Evolutionary conservation across 371 early-diverging fungal species (phyloP).

Genomic region (Syncephalastrum contaminatum): DNA sequence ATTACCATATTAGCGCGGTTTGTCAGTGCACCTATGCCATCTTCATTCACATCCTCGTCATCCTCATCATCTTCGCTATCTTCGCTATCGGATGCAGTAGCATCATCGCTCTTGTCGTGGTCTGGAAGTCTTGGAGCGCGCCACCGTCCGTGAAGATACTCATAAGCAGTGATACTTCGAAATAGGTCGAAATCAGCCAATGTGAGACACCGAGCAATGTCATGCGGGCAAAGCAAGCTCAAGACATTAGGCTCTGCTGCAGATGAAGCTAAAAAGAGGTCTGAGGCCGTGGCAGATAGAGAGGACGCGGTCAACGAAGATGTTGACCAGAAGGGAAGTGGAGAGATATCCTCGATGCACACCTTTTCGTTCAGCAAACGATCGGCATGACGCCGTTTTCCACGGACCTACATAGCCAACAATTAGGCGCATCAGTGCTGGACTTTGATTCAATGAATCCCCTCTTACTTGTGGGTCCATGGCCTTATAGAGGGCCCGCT

Average conservation of each 20-base stretch:
- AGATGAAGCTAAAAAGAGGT: not conserved
- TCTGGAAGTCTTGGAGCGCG: not conserved
- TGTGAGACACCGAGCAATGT: constrained; percentile 43
- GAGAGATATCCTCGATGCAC: not conserved
- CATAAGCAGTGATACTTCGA: constrained; percentile 27
- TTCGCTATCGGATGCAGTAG: not conserved
- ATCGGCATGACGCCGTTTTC: not conserved
- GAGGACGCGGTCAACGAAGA: constrained; percentile 2
- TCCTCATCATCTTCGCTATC: not conserved
- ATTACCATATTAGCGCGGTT: constrained; percentile 25
- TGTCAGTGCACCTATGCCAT: constrained; percentile 17
- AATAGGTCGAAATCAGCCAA: constrained; percentile 42
- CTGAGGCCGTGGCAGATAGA: not conserved
- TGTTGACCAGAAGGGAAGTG: constrained; percentile 1
- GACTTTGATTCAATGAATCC: not conserved
- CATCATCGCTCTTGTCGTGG: not conserved
- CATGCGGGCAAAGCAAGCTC: constrained; percentile 23
- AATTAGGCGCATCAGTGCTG: not conserved
- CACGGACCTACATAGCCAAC: constrained; percentile 4
- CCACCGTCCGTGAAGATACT: constrained; percentile 21
- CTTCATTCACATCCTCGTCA: not conserved
- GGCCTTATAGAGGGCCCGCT: constrained; percentile 23
- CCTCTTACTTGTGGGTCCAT: constrained; percentile 22
- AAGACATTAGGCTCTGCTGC: constrained; percentile 2
- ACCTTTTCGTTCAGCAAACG: not conserved